Evolutionary conservation across 768 basidiomycete genomes (phyloP).

Genomic region (Pisolithus sp.): DNA sequence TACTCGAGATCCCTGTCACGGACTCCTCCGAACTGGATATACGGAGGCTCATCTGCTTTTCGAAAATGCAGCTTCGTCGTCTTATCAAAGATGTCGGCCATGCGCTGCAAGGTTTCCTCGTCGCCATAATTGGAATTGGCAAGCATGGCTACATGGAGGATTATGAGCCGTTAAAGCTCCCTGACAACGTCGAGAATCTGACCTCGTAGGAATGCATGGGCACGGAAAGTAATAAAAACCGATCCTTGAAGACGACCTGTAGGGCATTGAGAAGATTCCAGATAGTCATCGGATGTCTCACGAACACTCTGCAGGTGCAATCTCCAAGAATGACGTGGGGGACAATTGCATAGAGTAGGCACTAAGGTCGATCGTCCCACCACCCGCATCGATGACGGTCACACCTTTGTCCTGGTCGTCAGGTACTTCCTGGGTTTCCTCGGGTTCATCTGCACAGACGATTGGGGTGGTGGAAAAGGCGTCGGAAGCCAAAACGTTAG

Average conservation of each 20-base stretch:
- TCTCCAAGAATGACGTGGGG: slow-evolving; percentile 31
- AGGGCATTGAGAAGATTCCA: neutral
- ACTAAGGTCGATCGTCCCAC: slow-evolving; percentile 36
- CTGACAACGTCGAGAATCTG: neutral
- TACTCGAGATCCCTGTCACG: slow-evolving; percentile 29
- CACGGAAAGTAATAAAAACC: slow-evolving; percentile 29
- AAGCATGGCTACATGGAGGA: slow-evolving; percentile 17
- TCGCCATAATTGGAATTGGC: slow-evolving; percentile 22
- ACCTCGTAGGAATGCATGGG: slow-evolving; percentile 28
- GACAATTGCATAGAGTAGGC: slow-evolving; percentile 34
- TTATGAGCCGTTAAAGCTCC: neutral
- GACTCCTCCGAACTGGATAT: slow-evolving; percentile 31
- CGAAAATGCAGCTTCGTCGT: slow-evolving; percentile 35
- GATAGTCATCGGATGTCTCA: neutral
- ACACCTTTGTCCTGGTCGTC: slow-evolving; percentile 25
- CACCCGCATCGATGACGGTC: slow-evolving; percentile 46
- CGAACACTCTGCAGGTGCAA: slow-evolving; percentile 29
- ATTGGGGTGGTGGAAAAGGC: slow-evolving; percentile 6
- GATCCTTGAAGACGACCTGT: slow-evolving; percentile 36
- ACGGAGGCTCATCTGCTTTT: slow-evolving; percentile 28
- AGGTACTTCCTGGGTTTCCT: slow-evolving; percentile 10
- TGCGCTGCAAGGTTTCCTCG: slow-evolving; percentile 23
- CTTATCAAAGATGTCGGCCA: slow-evolving; percentile 30
- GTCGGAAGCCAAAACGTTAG: slow-evolving; percentile 35
- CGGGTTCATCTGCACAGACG: slow-evolving; percentile 13